Percentiles rank a stretch among this genome's conserved stretches.
Evolutionary conservation across 192 early-diverging fungal species (phyloP).

Genomic region (Dissophora ornata): DNA sequence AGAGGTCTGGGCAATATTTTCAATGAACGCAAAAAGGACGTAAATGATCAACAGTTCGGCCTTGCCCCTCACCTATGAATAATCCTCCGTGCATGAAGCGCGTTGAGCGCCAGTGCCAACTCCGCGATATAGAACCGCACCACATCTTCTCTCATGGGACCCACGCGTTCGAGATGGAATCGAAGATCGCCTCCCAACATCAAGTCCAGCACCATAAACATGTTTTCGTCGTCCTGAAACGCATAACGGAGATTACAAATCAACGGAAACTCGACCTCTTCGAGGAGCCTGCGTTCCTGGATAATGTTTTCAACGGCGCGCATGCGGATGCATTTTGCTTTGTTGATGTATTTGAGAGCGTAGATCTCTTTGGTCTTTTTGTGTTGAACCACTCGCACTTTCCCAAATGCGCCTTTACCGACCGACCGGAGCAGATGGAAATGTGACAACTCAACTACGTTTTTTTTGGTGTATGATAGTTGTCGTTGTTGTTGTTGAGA

Average conservation of each 20-base stretch:
- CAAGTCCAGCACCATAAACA: conserved; percentile 95
- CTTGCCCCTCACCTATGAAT: conserved; percentile 79
- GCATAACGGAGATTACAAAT: conserved; percentile 94
- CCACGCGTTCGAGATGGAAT: conserved; percentile 81
- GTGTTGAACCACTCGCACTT: conserved; percentile 94
- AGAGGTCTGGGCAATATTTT: too few relatives aligned
- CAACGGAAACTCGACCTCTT: conserved; percentile 86
- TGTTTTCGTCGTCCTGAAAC: conserved; percentile 93
- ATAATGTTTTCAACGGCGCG: conserved; percentile 90
- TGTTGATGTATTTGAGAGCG: conserved; percentile 97
- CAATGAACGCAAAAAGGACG: too few relatives aligned
- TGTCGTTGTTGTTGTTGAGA: background rate
- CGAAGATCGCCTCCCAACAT: conserved; percentile 97
- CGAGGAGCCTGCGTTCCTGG: conserved; percentile 88
- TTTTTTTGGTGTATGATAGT: too few relatives aligned
- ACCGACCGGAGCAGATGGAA: conserved; percentile 92
- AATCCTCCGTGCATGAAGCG: conserved; percentile 77
- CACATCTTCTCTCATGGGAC: conserved; percentile 70
- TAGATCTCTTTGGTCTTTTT: conserved; percentile 80
- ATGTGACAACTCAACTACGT: conserved; percentile 88
- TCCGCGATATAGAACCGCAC: conserved; percentile 81
- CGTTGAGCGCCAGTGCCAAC: conserved; percentile 69
- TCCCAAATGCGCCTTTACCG: conserved; percentile 97
- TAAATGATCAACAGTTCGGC: too few relatives aligned
- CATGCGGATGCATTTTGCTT: conserved; percentile 89